These are phyloP conservation scores for Epichloe aotearoae DNA, from an alignment of 2,329 filamentous ascomycete genomes.

Conservation along the genomic window DNA sequence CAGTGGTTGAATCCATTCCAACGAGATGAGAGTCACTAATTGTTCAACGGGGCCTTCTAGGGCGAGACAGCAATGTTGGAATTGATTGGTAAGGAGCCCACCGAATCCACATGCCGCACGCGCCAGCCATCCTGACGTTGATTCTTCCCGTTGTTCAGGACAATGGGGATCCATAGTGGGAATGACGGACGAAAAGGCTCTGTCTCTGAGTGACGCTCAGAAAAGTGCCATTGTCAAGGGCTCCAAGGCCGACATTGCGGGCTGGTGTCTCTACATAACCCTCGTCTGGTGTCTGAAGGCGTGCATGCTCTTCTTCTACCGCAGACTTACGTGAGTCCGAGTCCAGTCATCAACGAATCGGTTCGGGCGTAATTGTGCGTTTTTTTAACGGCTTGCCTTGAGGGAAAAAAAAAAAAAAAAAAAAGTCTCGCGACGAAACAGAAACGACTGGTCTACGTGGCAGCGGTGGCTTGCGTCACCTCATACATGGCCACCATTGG, in stretches of 20 bases:
- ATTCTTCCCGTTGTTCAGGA: slow-evolving; percentile 6
- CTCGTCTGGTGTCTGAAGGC: slow-evolving; percentile 27
- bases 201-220: slow-evolving; percentile 6
- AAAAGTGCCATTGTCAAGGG: slow-evolving; percentile 10
- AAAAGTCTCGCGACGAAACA: slow-evolving; percentile 12
- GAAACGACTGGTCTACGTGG: slow-evolving; percentile 9
- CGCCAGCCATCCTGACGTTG: not conserved
- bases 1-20: slow-evolving; percentile 4
- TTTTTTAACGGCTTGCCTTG: too few species aligned
- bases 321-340: slow-evolving; percentile 22
- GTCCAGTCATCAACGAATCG: not conserved
- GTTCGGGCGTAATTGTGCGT: too few species aligned
- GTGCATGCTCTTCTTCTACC: slow-evolving; percentile 26
- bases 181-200: slow-evolving; percentile 10
- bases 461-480: slow-evolving; percentile 7
- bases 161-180: slow-evolving; percentile 13
- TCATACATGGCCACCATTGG: slow-evolving; percentile 10
- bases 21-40: not conserved
- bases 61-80: slow-evolving; percentile 19
- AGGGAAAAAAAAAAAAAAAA: too few species aligned
- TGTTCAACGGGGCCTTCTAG: not conserved
- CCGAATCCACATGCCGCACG: not conserved
- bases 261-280: slow-evolving; percentile 23
- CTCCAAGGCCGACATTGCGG: slow-evolving; percentile 13
- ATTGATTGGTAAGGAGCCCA: slow-evolving; percentile 16